phyloP scores from a whole-genome alignment of 371 early-diverging fungal genomes.

The Haplosporangium sp. region DNA sequence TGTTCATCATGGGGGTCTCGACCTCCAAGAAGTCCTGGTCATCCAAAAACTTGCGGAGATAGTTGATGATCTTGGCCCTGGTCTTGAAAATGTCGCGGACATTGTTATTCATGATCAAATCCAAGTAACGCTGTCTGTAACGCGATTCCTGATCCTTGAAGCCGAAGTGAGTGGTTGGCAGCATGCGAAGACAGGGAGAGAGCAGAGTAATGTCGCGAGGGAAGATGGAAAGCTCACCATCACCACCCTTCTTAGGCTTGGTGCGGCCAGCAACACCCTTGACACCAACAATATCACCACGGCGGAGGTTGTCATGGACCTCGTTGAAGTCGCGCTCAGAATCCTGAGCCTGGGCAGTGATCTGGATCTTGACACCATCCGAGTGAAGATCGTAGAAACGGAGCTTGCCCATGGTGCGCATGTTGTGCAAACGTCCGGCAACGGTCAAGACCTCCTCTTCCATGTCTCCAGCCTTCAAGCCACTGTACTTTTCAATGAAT shows the following conservation, averaged over 20 bases:
- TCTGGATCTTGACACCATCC: constrained; percentile 95
- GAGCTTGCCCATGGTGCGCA: constrained; percentile 91
- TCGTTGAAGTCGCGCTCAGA: constrained; percentile 83
- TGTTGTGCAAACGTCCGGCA: constrained; percentile 92
- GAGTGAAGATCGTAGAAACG: constrained; percentile 96
- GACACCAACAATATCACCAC: constrained; percentile 99
- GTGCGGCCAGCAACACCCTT: constrained; percentile 93
- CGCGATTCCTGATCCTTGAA: constrained; percentile 97
- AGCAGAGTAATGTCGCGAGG: constrained; percentile 89
- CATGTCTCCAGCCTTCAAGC: constrained; percentile 79
- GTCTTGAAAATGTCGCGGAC: constrained; percentile 95
- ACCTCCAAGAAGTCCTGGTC: constrained; percentile 98
- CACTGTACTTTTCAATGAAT: constrained; percentile 86
- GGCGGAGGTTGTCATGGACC: constrained; percentile 85
- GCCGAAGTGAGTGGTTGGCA: constrained; percentile 97
- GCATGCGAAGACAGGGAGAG: constrained; percentile 96
- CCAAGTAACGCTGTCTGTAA: constrained; percentile 99
- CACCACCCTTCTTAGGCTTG: constrained; percentile 69
- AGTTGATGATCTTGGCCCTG: constrained; percentile 94
- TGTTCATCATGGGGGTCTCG: constrained; percentile 99
- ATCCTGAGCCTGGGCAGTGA: constrained; percentile 90
- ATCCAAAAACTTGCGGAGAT: constrained; percentile 96
- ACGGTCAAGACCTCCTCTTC: constrained; percentile 78
- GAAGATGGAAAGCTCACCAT: constrained; percentile 98
- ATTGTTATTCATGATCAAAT: constrained; percentile 98